Evolutionary conservation across 2,329 filamentous ascomycete species (phyloP).

Genomic region (Ceratocystis eucalypticola): DNA sequence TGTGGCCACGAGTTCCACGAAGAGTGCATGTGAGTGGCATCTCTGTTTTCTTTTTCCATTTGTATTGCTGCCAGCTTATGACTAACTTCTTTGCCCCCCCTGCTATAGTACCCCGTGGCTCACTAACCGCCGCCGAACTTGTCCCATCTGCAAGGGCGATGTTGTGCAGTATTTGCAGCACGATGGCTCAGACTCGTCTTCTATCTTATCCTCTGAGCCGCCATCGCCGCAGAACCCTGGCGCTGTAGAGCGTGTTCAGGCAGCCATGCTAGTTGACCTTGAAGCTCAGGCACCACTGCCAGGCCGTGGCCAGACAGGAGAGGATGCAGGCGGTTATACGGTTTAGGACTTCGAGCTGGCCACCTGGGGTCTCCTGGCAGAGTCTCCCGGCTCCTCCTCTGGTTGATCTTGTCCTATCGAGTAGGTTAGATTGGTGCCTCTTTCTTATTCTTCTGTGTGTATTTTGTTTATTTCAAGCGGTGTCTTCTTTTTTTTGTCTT

Average conservation of each 20-base stretch:
- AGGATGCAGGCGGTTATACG: neutral
- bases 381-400: neutral
- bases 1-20: conserved; percentile 97
- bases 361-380: neutral
- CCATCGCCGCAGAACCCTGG: neutral
- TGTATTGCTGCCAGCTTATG: neutral
- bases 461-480: neutral
- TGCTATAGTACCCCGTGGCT: conserved; percentile 75
- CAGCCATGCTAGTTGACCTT: neutral
- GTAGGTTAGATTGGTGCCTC: too few relatives aligned
- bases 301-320: neutral
- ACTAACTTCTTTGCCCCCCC: conserved; percentile 21
- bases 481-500: neutral
- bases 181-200: neutral
- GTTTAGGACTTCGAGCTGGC: neutral
- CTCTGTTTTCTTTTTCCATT: neutral
- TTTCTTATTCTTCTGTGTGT: neutral
- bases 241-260: neutral
- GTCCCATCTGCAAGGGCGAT: conserved; percentile 95
- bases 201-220: neutral
- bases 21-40: conserved; percentile 76
- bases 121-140: conserved; percentile 88
- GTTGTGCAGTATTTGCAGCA: conserved; percentile 58
- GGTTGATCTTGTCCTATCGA: neutral
- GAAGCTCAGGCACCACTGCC: neutral